Percentiles rank a stretch among this genome's conserved stretches.
Conservation (phyloP, 2,329 filamentous ascomycete species). For the Diaporthe aspalathi region DNA sequence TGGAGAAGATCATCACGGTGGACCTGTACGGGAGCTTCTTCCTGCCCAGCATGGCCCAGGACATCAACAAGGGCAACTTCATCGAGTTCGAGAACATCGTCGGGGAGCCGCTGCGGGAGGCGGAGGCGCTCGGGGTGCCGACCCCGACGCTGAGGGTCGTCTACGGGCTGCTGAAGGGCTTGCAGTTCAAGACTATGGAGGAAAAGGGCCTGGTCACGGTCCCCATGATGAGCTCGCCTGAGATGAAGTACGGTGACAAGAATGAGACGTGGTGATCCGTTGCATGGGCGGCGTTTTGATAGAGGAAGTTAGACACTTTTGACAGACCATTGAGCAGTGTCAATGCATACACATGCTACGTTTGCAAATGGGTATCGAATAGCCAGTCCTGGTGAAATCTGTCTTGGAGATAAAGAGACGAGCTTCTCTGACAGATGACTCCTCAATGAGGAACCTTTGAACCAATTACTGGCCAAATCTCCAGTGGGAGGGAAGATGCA, state of each 20-base stretch:
- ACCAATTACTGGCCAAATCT: too few species aligned
- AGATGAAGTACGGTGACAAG: slow-evolving; percentile 41
- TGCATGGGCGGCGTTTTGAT: not conserved
- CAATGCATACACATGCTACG: slow-evolving; percentile 40
- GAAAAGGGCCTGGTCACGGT: slow-evolving; percentile 51
- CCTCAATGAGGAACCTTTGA: too few species aligned
- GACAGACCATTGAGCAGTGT: slow-evolving; percentile 7
- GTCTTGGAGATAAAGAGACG: too few species aligned
- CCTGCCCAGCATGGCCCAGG: slow-evolving; percentile 65
- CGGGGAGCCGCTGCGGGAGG: slow-evolving; percentile 67
- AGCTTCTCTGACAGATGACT: too few species aligned
- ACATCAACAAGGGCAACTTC: slow-evolving; percentile 64
- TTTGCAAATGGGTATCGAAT: not conserved
- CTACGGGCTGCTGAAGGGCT: slow-evolving; percentile 59
- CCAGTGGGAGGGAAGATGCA: too few species aligned
- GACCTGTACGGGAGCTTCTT: slow-evolving; percentile 63
- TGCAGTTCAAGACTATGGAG: slow-evolving; percentile 62
- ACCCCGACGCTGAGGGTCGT: slow-evolving; percentile 62
- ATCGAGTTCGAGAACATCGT: slow-evolving; percentile 68
- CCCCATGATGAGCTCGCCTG: slow-evolving; percentile 28
- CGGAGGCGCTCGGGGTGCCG: slow-evolving; percentile 57
- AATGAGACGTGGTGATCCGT: slow-evolving; percentile 23
- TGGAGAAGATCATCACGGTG: slow-evolving; percentile 57
- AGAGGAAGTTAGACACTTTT: not conserved
- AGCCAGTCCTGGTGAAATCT: too few species aligned